Base-by-base conservation (phyloP, 768 basidiomycete species). In the Boletus reticuloceps region DNA sequence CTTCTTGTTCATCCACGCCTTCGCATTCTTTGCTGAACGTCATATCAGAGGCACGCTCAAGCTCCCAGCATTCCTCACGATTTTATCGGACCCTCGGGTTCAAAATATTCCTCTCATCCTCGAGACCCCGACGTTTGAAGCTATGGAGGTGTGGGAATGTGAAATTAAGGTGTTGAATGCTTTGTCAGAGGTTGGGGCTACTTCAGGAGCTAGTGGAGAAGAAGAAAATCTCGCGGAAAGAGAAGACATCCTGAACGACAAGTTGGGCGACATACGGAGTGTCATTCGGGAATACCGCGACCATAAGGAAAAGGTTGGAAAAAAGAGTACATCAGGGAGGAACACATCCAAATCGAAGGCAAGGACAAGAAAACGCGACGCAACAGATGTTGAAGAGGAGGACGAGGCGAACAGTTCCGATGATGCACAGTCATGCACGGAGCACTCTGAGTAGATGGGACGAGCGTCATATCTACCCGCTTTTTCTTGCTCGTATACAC, bases 111-210 rank as follows among this genome's bases (percentile, higher is more conserved):
- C 91, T 2, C 78, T 95, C 36, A 83, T 95, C 32, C 78, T 94
- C 14, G 92, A 95, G 66, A 94, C 93, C 0, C 89, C 89, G 1
- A 80, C 79, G 27, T 83, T 84, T 58, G 91, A 89, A 53, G 72
- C 77, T 17, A 79, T 79, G 22, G 82, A 80, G 13, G 80, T 88
- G 1, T 93, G 91, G 89, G 77, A 76, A n/a, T 75, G 75, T 50
- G 92, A 95, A 67, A 86, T 92, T 37, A 74, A 77, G 12, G 75
- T 86, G 13, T 72, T 91, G 17, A 79, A 86, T 48, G 59, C 62
- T 20, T 56, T 85, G 16, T 72, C 76, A 7, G 67, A 64, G 20
- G 16, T 44, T 11, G 54, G 52, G 1, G 19, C 29, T 12, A 22
- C 19, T 39, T 34, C 46, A 19, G 51, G 16, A 3, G 19, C 19